These are phyloP conservation scores for Sordariomycetes sp. DNA, from an alignment of 2,329 filamentous ascomycete genomes.

Conservation along the genomic window DNA sequence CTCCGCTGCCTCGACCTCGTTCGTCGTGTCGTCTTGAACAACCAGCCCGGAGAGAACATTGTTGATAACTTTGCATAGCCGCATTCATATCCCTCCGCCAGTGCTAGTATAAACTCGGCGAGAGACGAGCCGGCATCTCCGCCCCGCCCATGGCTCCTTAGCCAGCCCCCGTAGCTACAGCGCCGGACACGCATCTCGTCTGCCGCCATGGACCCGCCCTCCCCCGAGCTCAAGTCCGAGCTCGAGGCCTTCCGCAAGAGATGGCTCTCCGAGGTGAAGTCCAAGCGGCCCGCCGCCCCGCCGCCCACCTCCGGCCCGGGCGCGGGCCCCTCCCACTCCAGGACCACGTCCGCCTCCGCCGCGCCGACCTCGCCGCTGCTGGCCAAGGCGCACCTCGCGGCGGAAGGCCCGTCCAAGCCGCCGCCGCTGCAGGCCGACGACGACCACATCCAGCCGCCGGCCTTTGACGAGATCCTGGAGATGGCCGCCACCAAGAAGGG, in stretches of 20 bases:
- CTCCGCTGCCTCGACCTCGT: background rate
- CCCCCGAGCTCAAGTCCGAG: constrained; percentile 49
- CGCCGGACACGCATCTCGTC: background rate
- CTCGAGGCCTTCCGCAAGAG: constrained; percentile 76
- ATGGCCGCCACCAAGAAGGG: constrained; percentile 5
- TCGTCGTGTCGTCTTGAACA: background rate
- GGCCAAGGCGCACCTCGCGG: constrained; percentile 7
- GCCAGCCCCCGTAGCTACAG: background rate
- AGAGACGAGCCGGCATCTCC: background rate
- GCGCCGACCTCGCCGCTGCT: constrained; percentile 1
- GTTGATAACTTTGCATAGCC: no score
- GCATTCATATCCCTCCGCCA: background rate
- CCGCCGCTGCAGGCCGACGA: constrained; percentile 10
- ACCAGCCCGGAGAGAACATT: background rate
- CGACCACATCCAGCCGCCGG: constrained; percentile 14
- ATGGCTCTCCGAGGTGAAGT: constrained; percentile 72
- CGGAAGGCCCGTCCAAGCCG: constrained; percentile 8
- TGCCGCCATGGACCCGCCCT: background rate
- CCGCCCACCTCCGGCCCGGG: constrained; percentile 7
- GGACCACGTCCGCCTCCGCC: background rate
- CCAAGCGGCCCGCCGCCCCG: constrained; percentile 17
- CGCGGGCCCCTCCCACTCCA: background rate
- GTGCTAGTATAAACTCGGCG: background rate
- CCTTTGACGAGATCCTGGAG: constrained; percentile 9
- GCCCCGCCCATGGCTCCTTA: background rate